Conservation (phyloP, 116 monocot species). For the Cymodocea nodosa region DNA sequence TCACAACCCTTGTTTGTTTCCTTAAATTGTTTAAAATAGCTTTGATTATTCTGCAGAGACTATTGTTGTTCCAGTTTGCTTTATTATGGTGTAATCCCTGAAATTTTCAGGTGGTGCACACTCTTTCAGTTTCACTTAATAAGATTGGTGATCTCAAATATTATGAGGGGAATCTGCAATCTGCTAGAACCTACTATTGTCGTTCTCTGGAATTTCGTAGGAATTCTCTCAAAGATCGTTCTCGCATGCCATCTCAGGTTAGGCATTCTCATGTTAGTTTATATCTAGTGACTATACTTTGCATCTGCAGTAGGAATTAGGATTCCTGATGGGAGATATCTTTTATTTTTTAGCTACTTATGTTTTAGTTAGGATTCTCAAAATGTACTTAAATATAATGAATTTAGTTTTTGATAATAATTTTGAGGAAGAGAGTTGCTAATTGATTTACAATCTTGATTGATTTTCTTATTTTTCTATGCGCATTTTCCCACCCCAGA, state of each 20-base stretch:
- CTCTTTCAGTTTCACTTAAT: slow-evolving; percentile 91
- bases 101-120: slow-evolving; percentile 65
- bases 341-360: no score
- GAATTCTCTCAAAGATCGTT: slow-evolving; percentile 39
- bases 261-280: background rate
- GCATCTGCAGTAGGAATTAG: no score
- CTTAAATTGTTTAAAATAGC: background rate
- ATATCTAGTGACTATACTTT: background rate
- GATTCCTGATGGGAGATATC: no score
- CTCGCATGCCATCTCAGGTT: slow-evolving; percentile 57
- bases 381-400: no score
- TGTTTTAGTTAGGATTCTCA: no score
- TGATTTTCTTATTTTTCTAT: no score
- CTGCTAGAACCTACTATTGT: slow-evolving; percentile 70
- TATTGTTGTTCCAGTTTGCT: background rate
- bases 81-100: background rate
- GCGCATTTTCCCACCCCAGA: no score
- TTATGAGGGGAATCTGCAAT: slow-evolving; percentile 72
- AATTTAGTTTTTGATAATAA: no score
- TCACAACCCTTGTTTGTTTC: background rate
- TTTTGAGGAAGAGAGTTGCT: no score
- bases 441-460: no score
- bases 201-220: slow-evolving; percentile 73
- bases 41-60: background rate
- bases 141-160: slow-evolving; percentile 93